These are phyloP conservation scores for Auricularia auricula-judae DNA, from an alignment of 768 basidiomycete genomes.

Conservation along the genomic window DNA sequence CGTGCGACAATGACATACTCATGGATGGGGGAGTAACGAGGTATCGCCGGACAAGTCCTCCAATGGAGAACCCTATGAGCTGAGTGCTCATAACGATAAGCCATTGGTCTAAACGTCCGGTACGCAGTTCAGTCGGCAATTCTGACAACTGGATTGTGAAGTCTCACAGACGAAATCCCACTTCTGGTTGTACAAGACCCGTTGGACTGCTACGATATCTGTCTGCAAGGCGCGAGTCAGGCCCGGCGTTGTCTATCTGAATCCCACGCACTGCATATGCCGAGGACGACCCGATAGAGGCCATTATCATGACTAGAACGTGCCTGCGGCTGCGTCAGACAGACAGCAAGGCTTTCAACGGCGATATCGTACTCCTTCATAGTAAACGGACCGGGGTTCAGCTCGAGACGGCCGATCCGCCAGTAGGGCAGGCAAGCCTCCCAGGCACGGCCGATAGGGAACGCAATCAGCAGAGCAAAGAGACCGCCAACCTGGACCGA, in stretches of 20 bases:
- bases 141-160: too few relatives aligned
- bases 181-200: conserved; percentile 51
- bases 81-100: conserved; percentile 67
- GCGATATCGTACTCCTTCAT: conserved; percentile 59
- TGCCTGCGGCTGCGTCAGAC: conserved; percentile 7
- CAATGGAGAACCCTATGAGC: conserved; percentile 75
- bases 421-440: conserved; percentile 14
- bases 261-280: not conserved
- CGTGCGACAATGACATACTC: conserved; percentile 12
- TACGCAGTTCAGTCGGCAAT: not conserved
- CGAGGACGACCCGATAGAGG: conserved; percentile 9
- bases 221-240: conserved; percentile 20
- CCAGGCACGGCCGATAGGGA: conserved; percentile 53
- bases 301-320: conserved; percentile 17
- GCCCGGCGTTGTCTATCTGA: not conserved
- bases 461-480: conserved; percentile 58
- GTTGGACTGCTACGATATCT: conserved; percentile 64
- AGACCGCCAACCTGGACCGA: conserved; percentile 24
- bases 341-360: not conserved
- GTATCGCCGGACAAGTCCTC: conserved; percentile 65
- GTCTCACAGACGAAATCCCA: conserved; percentile 34
- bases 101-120: conserved; percentile 37
- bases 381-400: conserved; percentile 62
- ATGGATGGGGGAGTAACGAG: conserved; percentile 54
- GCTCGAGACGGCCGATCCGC: conserved; percentile 3